Evolutionary conservation across 176 grass and related monocot genomes (phyloP).

Genomic region (Aegilops sharonensis): DNA sequence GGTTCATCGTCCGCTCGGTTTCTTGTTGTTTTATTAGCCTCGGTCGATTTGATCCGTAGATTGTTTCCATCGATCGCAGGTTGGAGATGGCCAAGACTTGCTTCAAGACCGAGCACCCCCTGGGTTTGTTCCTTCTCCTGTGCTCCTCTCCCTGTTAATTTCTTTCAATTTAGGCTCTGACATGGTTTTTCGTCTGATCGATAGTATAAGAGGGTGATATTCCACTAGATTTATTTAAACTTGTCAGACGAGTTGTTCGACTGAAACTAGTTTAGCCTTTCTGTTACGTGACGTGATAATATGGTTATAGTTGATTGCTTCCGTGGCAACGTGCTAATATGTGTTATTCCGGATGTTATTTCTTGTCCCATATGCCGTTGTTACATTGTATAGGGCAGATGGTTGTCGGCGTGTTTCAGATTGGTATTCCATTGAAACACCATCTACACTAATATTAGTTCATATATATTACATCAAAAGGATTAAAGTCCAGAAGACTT

Average conservation of each 20-base stretch:
- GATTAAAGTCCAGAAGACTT: neutral
- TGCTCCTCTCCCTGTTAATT: neutral
- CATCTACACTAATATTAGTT: neutral
- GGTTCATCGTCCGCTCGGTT: neutral
- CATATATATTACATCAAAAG: neutral
- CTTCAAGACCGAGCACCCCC: constrained; percentile 58
- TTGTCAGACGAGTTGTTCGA: neutral
- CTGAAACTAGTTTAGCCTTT: neutral
- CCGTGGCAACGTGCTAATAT: neutral
- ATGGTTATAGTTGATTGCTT: neutral
- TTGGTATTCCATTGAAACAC: neutral
- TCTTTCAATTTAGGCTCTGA: neutral
- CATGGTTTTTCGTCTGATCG: neutral
- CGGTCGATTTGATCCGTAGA: constrained; percentile 9
- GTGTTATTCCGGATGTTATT: neutral
- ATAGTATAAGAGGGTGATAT: neutral
- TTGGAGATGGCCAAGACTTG: constrained; percentile 52
- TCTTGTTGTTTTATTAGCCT: neutral
- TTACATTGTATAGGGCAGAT: neutral
- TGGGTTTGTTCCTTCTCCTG: constrained; percentile 39
- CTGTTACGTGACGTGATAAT: neutral
- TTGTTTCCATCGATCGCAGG: constrained; percentile 16
- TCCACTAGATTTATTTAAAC: neutral
- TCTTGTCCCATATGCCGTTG: neutral
- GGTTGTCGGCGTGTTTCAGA: neutral